These are phyloP conservation scores for Alternaria sp. DNA, from an alignment of 2,329 filamentous ascomycete species.

Conservation along the genomic window DNA sequence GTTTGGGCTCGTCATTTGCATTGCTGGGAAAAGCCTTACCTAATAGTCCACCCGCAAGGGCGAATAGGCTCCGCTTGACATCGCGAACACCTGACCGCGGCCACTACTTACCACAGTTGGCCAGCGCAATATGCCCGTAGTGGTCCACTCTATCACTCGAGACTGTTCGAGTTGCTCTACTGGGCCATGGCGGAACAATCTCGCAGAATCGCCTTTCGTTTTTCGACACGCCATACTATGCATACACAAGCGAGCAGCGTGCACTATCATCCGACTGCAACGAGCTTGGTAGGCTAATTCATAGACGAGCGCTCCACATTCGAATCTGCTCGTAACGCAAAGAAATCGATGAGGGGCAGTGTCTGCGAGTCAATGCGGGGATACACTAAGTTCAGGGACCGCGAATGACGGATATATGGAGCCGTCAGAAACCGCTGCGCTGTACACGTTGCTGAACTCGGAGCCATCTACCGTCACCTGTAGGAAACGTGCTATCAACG, in stretches of 20 bases:
- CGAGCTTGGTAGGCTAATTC: constrained; percentile 20
- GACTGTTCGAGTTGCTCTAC: constrained; percentile 6
- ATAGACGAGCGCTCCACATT: constrained; percentile 22
- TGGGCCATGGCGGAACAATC: constrained; percentile 11
- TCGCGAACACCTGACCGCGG: constrained; percentile 32
- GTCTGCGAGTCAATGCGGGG: constrained; percentile 6
- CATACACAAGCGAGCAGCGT: constrained; percentile 12
- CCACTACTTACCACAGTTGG: constrained; percentile 20
- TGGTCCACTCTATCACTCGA: constrained; percentile 17
- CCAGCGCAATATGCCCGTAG: constrained; percentile 29
- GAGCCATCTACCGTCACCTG: constrained; percentile 9
- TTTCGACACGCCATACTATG: background rate
- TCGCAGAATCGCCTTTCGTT: constrained; percentile 3
- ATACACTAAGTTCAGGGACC: constrained; percentile 26
- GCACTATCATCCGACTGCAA: constrained; percentile 14
- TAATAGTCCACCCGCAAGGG: constrained; percentile 39
- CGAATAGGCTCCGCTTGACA: constrained; percentile 44
- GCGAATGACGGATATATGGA: background rate
- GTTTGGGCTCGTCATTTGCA: constrained; percentile 34
- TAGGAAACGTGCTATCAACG: constrained; percentile 8
- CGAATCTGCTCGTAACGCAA: constrained; percentile 24
- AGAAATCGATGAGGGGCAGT: constrained; percentile 23
- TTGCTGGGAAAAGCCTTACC: constrained; percentile 40
- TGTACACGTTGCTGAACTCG: constrained; percentile 3
- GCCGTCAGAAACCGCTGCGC: constrained; percentile 13